Evolutionary conservation across 768 basidiomycete genomes (phyloP).

Genomic region (Russula sp.): DNA sequence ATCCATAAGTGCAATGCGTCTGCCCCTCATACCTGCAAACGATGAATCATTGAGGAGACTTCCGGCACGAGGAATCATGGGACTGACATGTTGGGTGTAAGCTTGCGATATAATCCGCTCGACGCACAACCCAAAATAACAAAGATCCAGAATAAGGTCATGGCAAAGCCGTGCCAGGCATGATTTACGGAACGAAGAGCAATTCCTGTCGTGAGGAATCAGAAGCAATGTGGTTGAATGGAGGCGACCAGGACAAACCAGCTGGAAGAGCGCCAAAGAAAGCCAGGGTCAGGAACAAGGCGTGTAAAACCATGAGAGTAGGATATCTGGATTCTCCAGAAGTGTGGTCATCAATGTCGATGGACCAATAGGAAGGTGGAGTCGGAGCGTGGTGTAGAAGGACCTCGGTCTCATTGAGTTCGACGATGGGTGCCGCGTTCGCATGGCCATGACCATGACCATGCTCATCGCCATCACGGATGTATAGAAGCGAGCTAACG

Average conservation of each 20-base stretch:
- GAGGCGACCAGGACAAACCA: conserved; percentile 41
- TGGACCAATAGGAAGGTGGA: conserved; percentile 76
- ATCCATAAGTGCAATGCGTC: conserved; percentile 62
- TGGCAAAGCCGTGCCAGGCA: conserved; percentile 50
- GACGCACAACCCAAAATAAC: conserved; percentile 58
- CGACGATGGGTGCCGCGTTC: conserved; percentile 43
- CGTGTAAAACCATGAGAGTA: conserved; percentile 69
- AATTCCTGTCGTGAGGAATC: conserved; percentile 48
- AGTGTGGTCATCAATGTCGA: conserved; percentile 60
- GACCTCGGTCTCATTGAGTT: conserved; percentile 75
- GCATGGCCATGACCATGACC: conserved; percentile 41
- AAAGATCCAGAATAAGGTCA: conserved; percentile 59
- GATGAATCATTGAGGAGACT: neutral
- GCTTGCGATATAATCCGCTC: conserved; percentile 65
- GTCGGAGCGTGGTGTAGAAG: conserved; percentile 58
- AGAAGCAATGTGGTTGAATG: neutral
- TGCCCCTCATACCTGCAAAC: conserved; percentile 57
- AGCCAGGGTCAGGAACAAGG: conserved; percentile 65
- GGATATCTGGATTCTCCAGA: conserved; percentile 46
- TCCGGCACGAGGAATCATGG: conserved; percentile 30
- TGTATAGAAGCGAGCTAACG: neutral
- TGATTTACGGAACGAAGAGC: conserved; percentile 74
- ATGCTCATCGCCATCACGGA: conserved; percentile 2
- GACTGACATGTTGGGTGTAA: conserved; percentile 80
- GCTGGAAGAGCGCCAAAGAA: conserved; percentile 81